Evolutionary conservation across 495 filamentous ascomycete species (phyloP).

Genomic region (Aspergillus hancockii): DNA sequence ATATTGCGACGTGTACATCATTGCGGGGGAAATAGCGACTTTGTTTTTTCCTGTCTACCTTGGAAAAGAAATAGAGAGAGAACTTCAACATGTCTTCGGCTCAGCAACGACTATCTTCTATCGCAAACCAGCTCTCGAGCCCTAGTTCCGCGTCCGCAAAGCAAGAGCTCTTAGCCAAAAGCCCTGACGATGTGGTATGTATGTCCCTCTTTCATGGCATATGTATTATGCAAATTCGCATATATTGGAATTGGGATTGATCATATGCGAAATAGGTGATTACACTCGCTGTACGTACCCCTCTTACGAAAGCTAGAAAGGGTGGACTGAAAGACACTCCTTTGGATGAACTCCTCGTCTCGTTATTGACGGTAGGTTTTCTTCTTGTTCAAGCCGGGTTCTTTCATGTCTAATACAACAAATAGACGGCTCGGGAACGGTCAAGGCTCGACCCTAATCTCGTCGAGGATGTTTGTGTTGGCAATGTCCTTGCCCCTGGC

Average conservation of each 20-base stretch:
- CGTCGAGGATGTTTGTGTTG: constrained; percentile 89
- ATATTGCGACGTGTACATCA: neutral
- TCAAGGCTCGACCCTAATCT: constrained; percentile 79
- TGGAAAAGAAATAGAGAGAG: neutral
- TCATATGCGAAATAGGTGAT: constrained; percentile 60
- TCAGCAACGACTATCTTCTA: constrained; percentile 43
- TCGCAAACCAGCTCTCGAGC: constrained; percentile 41
- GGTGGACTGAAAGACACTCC: constrained; percentile 91
- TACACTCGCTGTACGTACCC: constrained; percentile 76
- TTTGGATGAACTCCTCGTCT: constrained; percentile 78
- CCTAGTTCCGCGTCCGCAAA: constrained; percentile 29
- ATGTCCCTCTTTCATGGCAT: neutral
- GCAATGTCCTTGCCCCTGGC: constrained; percentile 65
- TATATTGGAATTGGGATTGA: neutral
- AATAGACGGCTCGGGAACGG: constrained; percentile 59
- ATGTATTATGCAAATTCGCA: neutral
- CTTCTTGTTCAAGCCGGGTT: too few species aligned
- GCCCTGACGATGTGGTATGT: constrained; percentile 47
- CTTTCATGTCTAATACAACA: constrained; percentile 6
- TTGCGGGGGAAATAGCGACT: constrained; percentile 6
- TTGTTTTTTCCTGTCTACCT: neutral
- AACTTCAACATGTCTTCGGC: constrained; percentile 39
- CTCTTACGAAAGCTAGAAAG: constrained; percentile 75
- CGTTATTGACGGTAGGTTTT: constrained; percentile 69
- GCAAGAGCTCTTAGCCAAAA: constrained; percentile 40